Evolutionary conservation across 2,329 filamentous ascomycete genomes (phyloP).

Genomic region (Sporothrix schenckii): DNA sequence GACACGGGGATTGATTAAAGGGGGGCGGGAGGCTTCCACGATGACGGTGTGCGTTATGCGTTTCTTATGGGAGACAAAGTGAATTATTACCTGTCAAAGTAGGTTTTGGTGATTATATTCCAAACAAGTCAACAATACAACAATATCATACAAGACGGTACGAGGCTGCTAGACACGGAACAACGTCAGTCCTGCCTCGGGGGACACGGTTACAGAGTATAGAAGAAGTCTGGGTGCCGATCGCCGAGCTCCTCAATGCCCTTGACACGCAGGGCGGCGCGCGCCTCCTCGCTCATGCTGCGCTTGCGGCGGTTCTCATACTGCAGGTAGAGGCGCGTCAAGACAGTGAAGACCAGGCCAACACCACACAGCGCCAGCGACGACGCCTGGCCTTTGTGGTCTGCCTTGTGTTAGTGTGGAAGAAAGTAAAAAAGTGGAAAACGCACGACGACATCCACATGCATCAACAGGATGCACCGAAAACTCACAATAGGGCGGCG

Average conservation of each 20-base stretch:
- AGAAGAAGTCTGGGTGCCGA: slow-evolving; percentile 9
- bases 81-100: too few relatives aligned
- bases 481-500: background rate
- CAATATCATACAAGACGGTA: too few relatives aligned
- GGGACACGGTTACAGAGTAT: background rate
- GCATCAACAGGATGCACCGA: too few relatives aligned
- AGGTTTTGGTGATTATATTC: too few relatives aligned
- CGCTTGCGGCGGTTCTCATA: slow-evolving; percentile 20
- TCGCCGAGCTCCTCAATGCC: slow-evolving; percentile 12
- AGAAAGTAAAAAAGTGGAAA: background rate
- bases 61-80: too few relatives aligned
- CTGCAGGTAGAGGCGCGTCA: slow-evolving; percentile 15
- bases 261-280: background rate
- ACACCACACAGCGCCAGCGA: slow-evolving; percentile 1
- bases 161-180: too few relatives aligned
- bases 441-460: background rate
- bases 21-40: too few relatives aligned
- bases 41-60: too few relatives aligned
- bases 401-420: background rate
- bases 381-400: slow-evolving; percentile 16
- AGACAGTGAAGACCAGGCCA: slow-evolving; percentile 14
- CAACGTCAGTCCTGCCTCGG: too few relatives aligned
- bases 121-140: too few relatives aligned
- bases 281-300: slow-evolving; percentile 2
- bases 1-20: slow-evolving; percentile 31